Conservation (phyloP, 2,329 filamentous ascomycete species). For the Colletotrichum navitas region DNA sequence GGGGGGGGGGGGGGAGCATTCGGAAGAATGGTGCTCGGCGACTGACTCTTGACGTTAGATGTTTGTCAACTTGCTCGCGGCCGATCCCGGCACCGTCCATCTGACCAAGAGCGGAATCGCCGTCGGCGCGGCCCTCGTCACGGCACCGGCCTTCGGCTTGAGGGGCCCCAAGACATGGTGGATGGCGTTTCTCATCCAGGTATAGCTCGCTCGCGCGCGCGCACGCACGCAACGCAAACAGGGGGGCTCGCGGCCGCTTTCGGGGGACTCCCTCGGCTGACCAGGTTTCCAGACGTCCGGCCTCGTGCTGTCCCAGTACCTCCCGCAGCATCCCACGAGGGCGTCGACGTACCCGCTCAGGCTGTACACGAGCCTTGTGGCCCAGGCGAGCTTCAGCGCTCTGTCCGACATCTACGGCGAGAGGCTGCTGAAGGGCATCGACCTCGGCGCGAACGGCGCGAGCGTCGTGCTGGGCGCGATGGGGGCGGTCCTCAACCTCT, state of each 20-base stretch:
- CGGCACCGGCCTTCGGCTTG: conserved; percentile 44
- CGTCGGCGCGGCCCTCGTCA: conserved; percentile 47
- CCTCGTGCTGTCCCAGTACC: conserved; percentile 48
- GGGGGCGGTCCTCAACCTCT: conserved; percentile 47
- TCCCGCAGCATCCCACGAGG: conserved; percentile 44
- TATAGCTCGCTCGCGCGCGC: not conserved
- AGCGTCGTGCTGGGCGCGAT: conserved; percentile 49
- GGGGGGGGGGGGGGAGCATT: not conserved
- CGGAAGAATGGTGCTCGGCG: too few species aligned
- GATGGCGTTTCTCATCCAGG: conserved; percentile 50
- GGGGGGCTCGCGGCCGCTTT: accelerated
- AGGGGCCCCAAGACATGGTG: conserved; percentile 47
- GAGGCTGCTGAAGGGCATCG: conserved; percentile 47
- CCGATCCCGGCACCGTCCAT: conserved; percentile 50
- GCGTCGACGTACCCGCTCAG: conserved; percentile 45
- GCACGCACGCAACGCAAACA: too few species aligned
- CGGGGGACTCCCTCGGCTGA: not conserved
- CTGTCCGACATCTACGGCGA: conserved; percentile 51
- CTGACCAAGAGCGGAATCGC: conserved; percentile 49
- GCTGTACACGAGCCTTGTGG: conserved; percentile 48
- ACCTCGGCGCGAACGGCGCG: conserved; percentile 48
- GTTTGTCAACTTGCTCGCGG: conserved; percentile 48
- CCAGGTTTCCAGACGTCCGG: conserved; percentile 44
- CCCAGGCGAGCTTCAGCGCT: conserved; percentile 49
- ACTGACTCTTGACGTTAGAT: conserved; percentile 41